Conservation (phyloP, 805 yeast species). For the Saccharomycopsis fermentans region DNA sequence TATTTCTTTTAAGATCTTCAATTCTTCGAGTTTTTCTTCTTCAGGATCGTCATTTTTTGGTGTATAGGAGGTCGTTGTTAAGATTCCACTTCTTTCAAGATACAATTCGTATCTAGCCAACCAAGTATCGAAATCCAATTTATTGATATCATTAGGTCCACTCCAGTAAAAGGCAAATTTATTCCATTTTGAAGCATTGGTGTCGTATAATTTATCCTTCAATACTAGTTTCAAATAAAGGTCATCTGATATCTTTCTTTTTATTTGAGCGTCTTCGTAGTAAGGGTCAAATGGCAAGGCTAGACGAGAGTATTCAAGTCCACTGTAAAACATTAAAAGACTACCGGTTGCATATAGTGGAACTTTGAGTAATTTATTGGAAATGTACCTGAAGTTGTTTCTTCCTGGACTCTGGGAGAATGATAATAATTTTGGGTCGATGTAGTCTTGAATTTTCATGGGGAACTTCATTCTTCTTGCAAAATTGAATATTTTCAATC, state of each 20-base stretch:
- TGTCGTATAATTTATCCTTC: not conserved
- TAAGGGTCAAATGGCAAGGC: slow-evolving; percentile 13
- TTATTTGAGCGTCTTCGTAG: slow-evolving; percentile 10
- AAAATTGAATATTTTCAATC: not conserved
- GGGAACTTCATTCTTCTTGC: slow-evolving; percentile 3
- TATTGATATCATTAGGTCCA: not conserved
- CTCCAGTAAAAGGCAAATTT: slow-evolving; percentile 2
- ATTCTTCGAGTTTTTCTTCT: not conserved
- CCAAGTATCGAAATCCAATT: not conserved
- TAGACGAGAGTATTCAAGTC: slow-evolving; percentile 10
- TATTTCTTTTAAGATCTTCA: not conserved
- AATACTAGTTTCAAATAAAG: not conserved
- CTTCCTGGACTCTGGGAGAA: not conserved
- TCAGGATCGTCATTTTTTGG: not conserved
- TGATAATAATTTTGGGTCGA: not conserved
- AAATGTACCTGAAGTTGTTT: not conserved
- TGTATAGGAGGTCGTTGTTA: not conserved
- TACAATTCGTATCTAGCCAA: not conserved
- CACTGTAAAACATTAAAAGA: not conserved
- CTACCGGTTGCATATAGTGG: not conserved
- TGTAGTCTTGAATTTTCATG: not conserved
- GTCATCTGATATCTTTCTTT: not conserved
- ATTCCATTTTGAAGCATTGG: not conserved
- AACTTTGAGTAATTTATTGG: slow-evolving; percentile 1
- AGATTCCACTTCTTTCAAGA: not conserved